These are phyloP conservation scores for Calonectria honghensis DNA, from an alignment of 2,329 filamentous ascomycete genomes.

Conservation along the genomic window DNA sequence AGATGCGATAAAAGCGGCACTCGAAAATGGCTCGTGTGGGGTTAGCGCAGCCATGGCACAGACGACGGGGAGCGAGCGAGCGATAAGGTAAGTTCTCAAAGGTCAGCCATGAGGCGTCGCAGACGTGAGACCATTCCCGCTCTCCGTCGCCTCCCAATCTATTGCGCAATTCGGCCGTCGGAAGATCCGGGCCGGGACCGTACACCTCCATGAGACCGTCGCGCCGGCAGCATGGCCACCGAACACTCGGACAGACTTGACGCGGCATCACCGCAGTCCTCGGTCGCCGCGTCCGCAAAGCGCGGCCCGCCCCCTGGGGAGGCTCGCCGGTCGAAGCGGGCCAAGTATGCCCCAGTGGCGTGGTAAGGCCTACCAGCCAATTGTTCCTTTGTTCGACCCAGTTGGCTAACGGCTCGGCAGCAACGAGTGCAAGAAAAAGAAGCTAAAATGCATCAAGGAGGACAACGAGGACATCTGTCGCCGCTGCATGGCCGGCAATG, in stretches of 20 bases:
- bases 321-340: conserved; percentile 54
- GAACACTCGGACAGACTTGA: conserved; percentile 25
- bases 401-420: conserved; percentile 45
- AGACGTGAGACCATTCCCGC: conserved; percentile 1
- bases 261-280: conserved; percentile 33
- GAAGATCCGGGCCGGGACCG: conserved; percentile 21
- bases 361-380: conserved; percentile 54
- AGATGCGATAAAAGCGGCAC: conserved; percentile 15
- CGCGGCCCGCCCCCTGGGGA: conserved; percentile 27
- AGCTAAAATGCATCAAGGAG: conserved; percentile 62
- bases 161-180: conserved; percentile 17
- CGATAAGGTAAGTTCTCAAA: conserved; percentile 10
- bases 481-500: conserved; percentile 55
- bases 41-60: not conserved
- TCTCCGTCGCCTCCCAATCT: not conserved
- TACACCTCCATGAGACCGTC: conserved; percentile 6
- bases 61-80: not conserved
- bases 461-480: conserved; percentile 53
- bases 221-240: conserved; percentile 24
- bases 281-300: conserved; percentile 30
- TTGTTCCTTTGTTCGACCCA: not conserved
- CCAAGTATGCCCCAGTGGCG: conserved; percentile 62
- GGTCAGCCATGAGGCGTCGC: not conserved
- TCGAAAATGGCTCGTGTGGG: conserved; percentile 21
- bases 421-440: conserved; percentile 64